Evolutionary conservation across 208 protist species (phyloP).

Genomic region (Leishmania martiniquensis): DNA sequence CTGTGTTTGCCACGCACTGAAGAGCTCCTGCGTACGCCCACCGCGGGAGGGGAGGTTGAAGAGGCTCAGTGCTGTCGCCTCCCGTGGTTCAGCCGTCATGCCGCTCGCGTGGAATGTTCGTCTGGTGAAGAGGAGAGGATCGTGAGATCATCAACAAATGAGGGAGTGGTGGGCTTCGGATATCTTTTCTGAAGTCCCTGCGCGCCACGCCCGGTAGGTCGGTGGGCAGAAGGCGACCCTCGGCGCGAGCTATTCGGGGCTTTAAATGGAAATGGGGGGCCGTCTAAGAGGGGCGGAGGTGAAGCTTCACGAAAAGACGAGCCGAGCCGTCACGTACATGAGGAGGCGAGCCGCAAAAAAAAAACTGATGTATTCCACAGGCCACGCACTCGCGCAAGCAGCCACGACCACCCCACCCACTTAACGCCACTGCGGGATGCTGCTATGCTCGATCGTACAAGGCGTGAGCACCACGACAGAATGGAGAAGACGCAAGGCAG

Average conservation of each 20-base stretch:
- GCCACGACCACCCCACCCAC: not conserved
- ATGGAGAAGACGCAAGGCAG: too few species aligned
- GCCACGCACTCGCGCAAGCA: too few species aligned
- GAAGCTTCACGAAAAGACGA: not conserved
- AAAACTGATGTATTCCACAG: not conserved
- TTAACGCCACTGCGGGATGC: not conserved
- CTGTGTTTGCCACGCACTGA: too few species aligned
- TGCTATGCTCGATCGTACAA: not conserved
- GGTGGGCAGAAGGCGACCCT: not conserved
- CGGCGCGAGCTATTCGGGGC: not conserved
- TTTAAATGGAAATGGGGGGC: not conserved
- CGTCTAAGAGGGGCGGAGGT: not conserved
- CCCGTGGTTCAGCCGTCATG: not conserved
- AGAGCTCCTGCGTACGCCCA: too few species aligned
- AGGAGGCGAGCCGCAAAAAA: not conserved
- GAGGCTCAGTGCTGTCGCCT: not conserved
- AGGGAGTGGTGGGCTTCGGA: not conserved
- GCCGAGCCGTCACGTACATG: not conserved
- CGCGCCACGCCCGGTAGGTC: not conserved
- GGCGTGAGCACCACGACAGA: not conserved
- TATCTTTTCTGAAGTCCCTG: too few species aligned
- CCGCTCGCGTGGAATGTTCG: too few species aligned
- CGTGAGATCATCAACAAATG: not conserved
- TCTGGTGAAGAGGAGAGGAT: too few species aligned
- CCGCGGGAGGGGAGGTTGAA: not conserved